Base-by-base conservation (phyloP, 305 asterid species). In the Nicotiana rustica region DNA sequence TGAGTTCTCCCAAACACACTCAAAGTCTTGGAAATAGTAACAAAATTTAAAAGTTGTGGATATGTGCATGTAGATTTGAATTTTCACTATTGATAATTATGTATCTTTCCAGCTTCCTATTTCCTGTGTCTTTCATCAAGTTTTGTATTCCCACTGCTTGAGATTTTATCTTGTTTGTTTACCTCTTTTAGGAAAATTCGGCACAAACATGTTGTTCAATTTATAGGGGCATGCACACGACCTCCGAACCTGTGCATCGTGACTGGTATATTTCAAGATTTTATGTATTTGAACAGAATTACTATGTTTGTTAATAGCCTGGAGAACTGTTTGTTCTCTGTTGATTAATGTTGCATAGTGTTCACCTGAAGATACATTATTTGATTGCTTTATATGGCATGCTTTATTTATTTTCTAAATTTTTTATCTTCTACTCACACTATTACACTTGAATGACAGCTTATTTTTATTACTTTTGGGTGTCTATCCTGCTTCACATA, bases 131-230 rank as follows among this genome's bases (percentile, higher is more conserved):
- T 62, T 82, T 49, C 5, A 41, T 18, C 44, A 59, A 62, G 1
- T 15, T 49, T 17, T 41, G 49, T 73, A 55, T 44, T 12, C 60
- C 15, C 15, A 14, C 64, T 44, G 25, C 31, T 29, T 29, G 80
- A 76, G 80, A 52, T 79, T 41, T 66, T 75, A 47, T 33, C 80
- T 41, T 15, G 57, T 44, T 71, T 17, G 56, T 77, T 35, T 47
- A 49, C 70, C 36, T 65, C 52, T 64, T 83, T 69, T 66, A 89
- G 91, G 83, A 89, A 87, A 87, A 85, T 89, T 67, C 85, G 91
- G 78, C 91, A 89, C 81, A 89, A 89, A 86, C 84, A 89, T 89
- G 91, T 89, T 47, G 91, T 89, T 67, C 91, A 89, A 67, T 89
- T 89, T 78, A 77, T 89, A 44, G 90, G 91, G 19, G 91, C 91